Evolutionary conservation across 495 filamentous ascomycete genomes (phyloP).

Genomic region (Trichoderma asperelloides): DNA sequence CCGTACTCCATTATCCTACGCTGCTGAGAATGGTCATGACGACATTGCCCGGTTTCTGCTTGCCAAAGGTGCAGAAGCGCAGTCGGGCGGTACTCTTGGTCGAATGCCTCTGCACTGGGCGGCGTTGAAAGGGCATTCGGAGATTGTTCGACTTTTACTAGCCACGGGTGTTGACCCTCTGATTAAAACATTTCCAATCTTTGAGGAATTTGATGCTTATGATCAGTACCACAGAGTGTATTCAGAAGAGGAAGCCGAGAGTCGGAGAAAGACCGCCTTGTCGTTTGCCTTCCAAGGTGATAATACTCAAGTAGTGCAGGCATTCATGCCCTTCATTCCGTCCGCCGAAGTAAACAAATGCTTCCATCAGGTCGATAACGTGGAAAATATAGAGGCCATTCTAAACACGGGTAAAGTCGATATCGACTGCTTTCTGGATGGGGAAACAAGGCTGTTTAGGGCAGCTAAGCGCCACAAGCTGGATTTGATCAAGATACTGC

Average conservation of each 20-base stretch:
- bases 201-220: not conserved
- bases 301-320: not conserved
- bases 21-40: constrained; percentile 4
- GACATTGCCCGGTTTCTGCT: constrained; percentile 10
- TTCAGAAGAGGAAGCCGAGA: not conserved
- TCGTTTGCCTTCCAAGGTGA: not conserved
- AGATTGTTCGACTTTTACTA: not conserved
- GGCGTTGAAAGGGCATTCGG: not conserved
- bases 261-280: not conserved
- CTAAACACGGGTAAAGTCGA: not conserved
- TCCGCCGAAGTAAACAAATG: not conserved
- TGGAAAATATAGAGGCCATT: not conserved
- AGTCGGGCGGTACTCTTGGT: constrained; percentile 12
- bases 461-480: constrained; percentile 16
- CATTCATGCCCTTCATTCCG: not conserved
- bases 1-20: not conserved
- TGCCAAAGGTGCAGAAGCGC: not conserved
- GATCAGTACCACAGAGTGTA: not conserved
- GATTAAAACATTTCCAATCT: not conserved
- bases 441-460: not conserved
- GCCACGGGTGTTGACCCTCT: not conserved
- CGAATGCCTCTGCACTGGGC: constrained; percentile 21
- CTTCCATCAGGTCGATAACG: not conserved
- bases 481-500: constrained; percentile 15
- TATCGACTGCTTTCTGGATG: not conserved